A percentile compares a stretch with the other conserved stretches of the same genome.
These are phyloP conservation scores for Paecilomyces sp. DNA, from an alignment of 2,329 filamentous ascomycete species.

Conservation along the genomic window DNA sequence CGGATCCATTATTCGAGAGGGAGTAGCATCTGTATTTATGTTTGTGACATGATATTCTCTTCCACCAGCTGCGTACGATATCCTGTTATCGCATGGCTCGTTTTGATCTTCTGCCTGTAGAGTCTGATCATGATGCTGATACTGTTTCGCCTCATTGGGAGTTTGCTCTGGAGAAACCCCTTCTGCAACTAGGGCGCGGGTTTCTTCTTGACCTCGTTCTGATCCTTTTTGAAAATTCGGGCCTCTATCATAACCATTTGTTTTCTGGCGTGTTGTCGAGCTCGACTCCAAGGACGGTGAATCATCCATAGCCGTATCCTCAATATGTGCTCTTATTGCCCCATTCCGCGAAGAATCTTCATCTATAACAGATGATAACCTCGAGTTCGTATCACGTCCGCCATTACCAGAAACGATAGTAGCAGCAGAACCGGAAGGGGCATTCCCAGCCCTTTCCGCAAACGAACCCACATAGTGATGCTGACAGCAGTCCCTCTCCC, in stretches of 20 bases:
- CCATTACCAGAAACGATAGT: not conserved
- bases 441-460: too few relatives aligned
- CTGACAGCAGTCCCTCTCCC: conserved; percentile 23
- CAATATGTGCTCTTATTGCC: not conserved
- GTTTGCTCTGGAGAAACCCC: too few relatives aligned
- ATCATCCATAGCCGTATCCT: not conserved
- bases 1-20: not conserved
- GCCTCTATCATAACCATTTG: too few relatives aligned
- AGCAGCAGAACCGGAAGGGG: not conserved
- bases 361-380: not conserved
- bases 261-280: not conserved
- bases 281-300: not conserved
- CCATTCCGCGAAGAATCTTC: not conserved
- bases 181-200: too few relatives aligned
- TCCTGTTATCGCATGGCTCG: too few relatives aligned
- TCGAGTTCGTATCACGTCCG: not conserved
- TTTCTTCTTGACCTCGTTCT: too few relatives aligned
- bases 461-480: not conserved
- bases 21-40: not conserved
- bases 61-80: too few relatives aligned
- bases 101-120: too few relatives aligned
- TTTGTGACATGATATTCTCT: not conserved
- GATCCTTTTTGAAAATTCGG: too few relatives aligned
- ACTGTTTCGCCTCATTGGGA: too few relatives aligned
- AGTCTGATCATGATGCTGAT: too few relatives aligned